Conservation (phyloP, 495 filamentous ascomycete genomes). For the Darksidea phi region DNA sequence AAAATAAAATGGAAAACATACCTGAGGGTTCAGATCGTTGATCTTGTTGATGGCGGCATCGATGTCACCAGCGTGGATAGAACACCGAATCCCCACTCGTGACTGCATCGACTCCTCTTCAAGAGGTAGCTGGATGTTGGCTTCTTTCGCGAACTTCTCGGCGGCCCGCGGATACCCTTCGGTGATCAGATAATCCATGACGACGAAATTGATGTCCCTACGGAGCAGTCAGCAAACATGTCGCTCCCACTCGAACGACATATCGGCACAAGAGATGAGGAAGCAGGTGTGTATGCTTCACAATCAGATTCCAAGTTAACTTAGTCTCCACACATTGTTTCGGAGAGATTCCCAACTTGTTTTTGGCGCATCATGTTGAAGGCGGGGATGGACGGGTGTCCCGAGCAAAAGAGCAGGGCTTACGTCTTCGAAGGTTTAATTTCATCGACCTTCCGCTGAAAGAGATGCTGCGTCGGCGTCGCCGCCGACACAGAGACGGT, state of each 20-base stretch:
- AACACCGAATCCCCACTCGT: slow-evolving; percentile 73
- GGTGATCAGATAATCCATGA: slow-evolving; percentile 96
- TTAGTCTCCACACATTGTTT: slow-evolving; percentile 85
- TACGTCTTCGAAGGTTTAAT: slow-evolving; percentile 89
- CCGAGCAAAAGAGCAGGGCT: slow-evolving; percentile 41
- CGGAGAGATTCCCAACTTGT: slow-evolving; percentile 99
- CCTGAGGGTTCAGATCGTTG: slow-evolving; percentile 87
- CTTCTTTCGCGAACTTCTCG: slow-evolving; percentile 88
- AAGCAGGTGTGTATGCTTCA: not conserved
- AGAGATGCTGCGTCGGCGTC: slow-evolving; percentile 65
- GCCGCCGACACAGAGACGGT: slow-evolving; percentile 57
- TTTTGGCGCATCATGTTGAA: slow-evolving; percentile 71
- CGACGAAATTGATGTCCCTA: slow-evolving; percentile 91
- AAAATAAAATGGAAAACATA: slow-evolving; percentile 50
- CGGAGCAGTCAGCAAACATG: slow-evolving; percentile 10
- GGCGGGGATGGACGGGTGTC: slow-evolving; percentile 8
- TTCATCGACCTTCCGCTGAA: slow-evolving; percentile 79
- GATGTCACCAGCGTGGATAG: slow-evolving; percentile 80
- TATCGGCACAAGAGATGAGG: not conserved
- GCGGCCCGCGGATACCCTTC: slow-evolving; percentile 94
- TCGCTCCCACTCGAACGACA: not conserved
- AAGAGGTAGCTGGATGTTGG: slow-evolving; percentile 74
- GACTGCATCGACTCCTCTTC: slow-evolving; percentile 71
- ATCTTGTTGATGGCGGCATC: slow-evolving; percentile 79
- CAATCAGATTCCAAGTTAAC: slow-evolving; percentile 72